Conservation (phyloP, 352 stramenopile species). For the Phytopythium litorale region DNA sequence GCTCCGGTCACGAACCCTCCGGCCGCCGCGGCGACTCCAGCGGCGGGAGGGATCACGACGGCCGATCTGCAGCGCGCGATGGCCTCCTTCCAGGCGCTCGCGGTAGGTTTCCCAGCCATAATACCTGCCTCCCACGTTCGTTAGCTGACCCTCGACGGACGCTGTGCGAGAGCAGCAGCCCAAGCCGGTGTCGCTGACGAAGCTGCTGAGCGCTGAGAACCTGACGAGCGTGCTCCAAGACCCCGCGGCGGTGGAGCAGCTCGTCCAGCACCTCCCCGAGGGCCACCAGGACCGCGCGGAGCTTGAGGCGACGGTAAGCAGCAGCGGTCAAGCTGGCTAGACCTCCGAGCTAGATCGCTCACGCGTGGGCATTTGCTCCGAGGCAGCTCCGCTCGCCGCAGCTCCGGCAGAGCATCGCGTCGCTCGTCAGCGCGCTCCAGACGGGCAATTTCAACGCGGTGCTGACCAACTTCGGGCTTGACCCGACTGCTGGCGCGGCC, state of each 20-base stretch:
- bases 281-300: slow-evolving; percentile 71
- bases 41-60: slow-evolving; percentile 44
- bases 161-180: slow-evolving; percentile 32
- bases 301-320: slow-evolving; percentile 60
- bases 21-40: slow-evolving; percentile 15
- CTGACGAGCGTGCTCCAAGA: slow-evolving; percentile 61
- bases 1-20: slow-evolving; percentile 9
- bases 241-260: slow-evolving; percentile 36
- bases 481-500: slow-evolving; percentile 64
- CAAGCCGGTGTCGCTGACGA: slow-evolving; percentile 57
- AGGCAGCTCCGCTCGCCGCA: slow-evolving; percentile 74
- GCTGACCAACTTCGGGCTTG: slow-evolving; percentile 88
- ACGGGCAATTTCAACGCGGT: slow-evolving; percentile 90
- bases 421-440: slow-evolving; percentile 78
- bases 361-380: too few species aligned
- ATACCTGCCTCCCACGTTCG: too few species aligned
- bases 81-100: slow-evolving; percentile 65
- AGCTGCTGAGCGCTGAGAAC: slow-evolving; percentile 60
- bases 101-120: slow-evolving; percentile 20
- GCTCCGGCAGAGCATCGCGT: slow-evolving; percentile 86
- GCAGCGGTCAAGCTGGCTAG: not conserved
- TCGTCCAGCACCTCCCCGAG: slow-evolving; percentile 78
- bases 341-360: not conserved
- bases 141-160: not conserved
- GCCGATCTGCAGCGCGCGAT: slow-evolving; percentile 87